Conservation (phyloP, 768 basidiomycete genomes). For the Pisolithus microcarpus region DNA sequence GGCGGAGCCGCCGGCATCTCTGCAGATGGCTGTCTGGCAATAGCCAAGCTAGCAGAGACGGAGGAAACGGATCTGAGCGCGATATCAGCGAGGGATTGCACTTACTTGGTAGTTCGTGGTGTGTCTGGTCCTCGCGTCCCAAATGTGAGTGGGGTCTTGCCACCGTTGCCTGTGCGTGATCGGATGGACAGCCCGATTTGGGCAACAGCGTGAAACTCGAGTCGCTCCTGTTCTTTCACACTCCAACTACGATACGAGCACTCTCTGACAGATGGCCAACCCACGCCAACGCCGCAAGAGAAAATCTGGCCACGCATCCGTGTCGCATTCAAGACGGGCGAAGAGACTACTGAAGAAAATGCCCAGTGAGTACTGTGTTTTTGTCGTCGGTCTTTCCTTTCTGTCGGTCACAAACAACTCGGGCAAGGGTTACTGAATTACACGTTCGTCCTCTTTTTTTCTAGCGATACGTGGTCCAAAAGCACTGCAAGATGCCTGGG, state of each 20-base stretch:
- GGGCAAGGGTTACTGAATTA: background rate
- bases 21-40: too few relatives aligned
- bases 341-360: conserved; percentile 74
- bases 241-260: background rate
- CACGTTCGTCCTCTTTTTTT: background rate
- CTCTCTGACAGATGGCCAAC: conserved; percentile 63
- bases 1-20: too few relatives aligned
- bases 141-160: too few relatives aligned
- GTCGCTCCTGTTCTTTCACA: background rate
- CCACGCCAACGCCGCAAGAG: conserved; percentile 87
- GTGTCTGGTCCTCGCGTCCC: too few relatives aligned
- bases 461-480: conserved; percentile 78
- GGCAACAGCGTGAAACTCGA: background rate
- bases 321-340: conserved; percentile 68
- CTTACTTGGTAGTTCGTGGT: too few relatives aligned
- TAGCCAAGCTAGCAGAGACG: too few relatives aligned
- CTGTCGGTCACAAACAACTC: too few relatives aligned
- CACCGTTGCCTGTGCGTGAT: too few relatives aligned
- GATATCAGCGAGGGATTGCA: too few relatives aligned
- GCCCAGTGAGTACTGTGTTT: conserved; percentile 44
- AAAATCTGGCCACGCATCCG: conserved; percentile 63
- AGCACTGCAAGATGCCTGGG: conserved; percentile 79
- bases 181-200: too few relatives aligned
- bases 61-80: too few relatives aligned
- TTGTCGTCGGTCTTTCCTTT: background rate